Base-by-base conservation (phyloP, 2,329 filamentous ascomycete genomes). In the Chrysosporium queenslandicum region DNA sequence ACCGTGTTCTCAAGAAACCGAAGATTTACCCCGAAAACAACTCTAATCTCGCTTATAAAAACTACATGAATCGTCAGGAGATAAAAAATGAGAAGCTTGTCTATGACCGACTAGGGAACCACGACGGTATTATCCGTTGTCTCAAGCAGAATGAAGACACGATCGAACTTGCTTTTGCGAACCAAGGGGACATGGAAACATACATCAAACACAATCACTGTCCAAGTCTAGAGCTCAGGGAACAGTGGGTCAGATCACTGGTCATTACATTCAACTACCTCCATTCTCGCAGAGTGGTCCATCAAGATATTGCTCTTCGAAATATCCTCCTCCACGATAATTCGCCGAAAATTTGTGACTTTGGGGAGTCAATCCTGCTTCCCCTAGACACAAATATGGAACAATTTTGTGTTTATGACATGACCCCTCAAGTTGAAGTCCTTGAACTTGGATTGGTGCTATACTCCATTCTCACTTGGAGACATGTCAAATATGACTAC, bases 401-500 rank as follows among this genome's bases (percentile, higher is more conserved):
- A 21, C 6, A 29, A 16, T 52, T 52, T 30, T 21, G 23, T 14
- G 49, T 34, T 18, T 30, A 36, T n/a, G 49, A 46, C 5, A 52
- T 25, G 2, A 52, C 49, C 3, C 40, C 49, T 6, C n/a, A 45
- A 46, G 37, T 21, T 20, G 49, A 52, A 42, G 36, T 45, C 30
- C 18, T 52, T 32, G 2, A 34, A 11, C 7, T 52, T 32, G 49
- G 49, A 14, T 52, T n/a, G 21, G 25, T 52, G 23, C 16, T 46
- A 20, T 43, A 43, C 23, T 43, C 41, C 46, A 53, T 55, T 39
- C 29, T 46, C 20, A 18, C 12, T 4, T 55, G 45, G 53, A 43
- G 27, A 5, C 18, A 53, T 23, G 52, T 52, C 46, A 50, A 46
- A 36, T 53, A 55, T 32, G 49, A 55, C 37, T 55, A 49, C 50